Evolutionary conservation across 2,329 filamentous ascomycete genomes (phyloP).

Genomic region (Microcyclospora pomicola): DNA sequence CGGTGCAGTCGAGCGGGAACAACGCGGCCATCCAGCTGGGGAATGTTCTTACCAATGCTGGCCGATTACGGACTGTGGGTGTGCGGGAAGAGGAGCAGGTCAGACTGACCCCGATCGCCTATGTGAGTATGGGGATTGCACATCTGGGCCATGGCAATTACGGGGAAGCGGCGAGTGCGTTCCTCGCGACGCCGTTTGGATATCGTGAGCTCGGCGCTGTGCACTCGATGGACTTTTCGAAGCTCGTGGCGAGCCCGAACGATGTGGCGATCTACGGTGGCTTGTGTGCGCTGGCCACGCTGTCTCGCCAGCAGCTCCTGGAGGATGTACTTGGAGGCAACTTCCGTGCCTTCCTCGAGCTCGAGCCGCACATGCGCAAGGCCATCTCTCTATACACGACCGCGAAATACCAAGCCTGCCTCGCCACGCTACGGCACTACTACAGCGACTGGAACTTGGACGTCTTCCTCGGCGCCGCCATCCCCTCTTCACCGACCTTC

Average conservation of each 20-base stretch:
- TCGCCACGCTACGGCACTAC: conserved; percentile 70
- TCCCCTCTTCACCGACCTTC: conserved; percentile 20
- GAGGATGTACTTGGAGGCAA: conserved; percentile 62
- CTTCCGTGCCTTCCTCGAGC: conserved; percentile 79
- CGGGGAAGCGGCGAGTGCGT: conserved; percentile 54
- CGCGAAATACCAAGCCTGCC: conserved; percentile 74
- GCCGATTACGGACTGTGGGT: conserved; percentile 29
- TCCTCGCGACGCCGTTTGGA: conserved; percentile 49
- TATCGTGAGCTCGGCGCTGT: conserved; percentile 29
- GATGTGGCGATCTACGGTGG: conserved; percentile 88
- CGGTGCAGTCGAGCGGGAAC: conserved; percentile 27
- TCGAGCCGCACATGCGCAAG: conserved; percentile 86
- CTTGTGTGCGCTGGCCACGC: conserved; percentile 76
- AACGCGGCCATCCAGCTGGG: conserved; percentile 4
- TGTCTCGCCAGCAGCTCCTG: conserved; percentile 67
- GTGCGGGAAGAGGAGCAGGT: conserved; percentile 43
- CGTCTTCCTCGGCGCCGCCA: conserved; percentile 52
- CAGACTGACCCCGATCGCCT: conserved; percentile 52
- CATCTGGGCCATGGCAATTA: conserved; percentile 44
- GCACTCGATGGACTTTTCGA: conserved; percentile 45
- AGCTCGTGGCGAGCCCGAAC: conserved; percentile 63
- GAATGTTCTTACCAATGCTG: conserved; percentile 41
- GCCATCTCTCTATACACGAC: conserved; percentile 82
- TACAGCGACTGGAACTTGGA: conserved; percentile 82
- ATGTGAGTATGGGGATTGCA: conserved; percentile 46